Evolutionary conservation across 805 yeast species (phyloP).

Genomic region (Candida peoriensis): DNA sequence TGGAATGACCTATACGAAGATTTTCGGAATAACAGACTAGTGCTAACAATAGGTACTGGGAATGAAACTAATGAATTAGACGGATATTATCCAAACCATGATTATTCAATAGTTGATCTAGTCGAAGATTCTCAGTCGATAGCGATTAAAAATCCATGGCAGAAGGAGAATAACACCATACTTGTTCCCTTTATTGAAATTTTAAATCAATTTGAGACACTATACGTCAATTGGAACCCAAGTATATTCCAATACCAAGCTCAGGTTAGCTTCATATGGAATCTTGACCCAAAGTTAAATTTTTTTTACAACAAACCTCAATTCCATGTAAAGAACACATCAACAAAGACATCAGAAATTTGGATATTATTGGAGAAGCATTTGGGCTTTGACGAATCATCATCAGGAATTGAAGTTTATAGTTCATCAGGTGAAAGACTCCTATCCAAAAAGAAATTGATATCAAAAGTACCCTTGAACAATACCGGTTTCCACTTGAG

Average conservation of each 20-base stretch:
- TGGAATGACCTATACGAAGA: conserved; percentile 30
- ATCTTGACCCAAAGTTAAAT: conserved; percentile 9
- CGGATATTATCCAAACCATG: conserved; percentile 54
- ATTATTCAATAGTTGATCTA: conserved; percentile 55
- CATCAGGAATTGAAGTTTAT: conserved; percentile 26
- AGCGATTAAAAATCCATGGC: conserved; percentile 45
- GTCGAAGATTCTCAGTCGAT: conserved; percentile 18
- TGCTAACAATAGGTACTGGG: conserved; percentile 71
- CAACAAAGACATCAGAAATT: conserved; percentile 26
- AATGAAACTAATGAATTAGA: conserved; percentile 28
- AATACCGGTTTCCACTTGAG: conserved; percentile 36
- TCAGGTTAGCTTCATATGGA: conserved; percentile 25
- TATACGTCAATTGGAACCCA: conserved; percentile 70
- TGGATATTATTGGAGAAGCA: conserved; percentile 51
- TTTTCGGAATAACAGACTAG: conserved; percentile 32
- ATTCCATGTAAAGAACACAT: conserved; percentile 32
- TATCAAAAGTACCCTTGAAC: conserved; percentile 18
- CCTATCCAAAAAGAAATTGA: conserved; percentile 11
- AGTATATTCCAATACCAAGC: neutral
- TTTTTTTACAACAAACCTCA: conserved; percentile 33
- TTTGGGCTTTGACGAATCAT: conserved; percentile 23
- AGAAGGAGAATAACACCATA: conserved; percentile 3
- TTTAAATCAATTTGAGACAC: conserved; percentile 36
- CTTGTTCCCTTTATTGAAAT: conserved; percentile 25
- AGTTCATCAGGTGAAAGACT: conserved; percentile 27